Base-by-base conservation (phyloP, 2,329 filamentous ascomycete species). In the Paecilomyces dactylethromorphus region DNA sequence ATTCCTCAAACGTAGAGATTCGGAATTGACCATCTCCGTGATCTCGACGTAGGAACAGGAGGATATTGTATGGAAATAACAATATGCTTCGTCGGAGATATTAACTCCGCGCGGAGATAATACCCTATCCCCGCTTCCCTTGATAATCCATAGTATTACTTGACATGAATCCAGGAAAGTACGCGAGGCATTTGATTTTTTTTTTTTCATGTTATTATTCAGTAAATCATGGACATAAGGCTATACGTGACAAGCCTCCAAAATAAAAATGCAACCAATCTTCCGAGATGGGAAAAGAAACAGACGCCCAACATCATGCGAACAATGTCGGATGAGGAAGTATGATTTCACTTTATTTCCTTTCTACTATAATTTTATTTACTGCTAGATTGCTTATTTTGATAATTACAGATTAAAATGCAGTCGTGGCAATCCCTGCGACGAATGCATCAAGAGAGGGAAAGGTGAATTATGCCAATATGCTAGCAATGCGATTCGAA, bases 301-400 rank as follows among this genome's bases (percentile, higher is more conserved):
- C 51, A 51, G 59, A 3, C 57, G 59, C 4, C 59, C 59, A 32
- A 60, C 59, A 15, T 60, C 59, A 4, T 60, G 59, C 54, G 59
- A 60, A 11, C 59, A 60, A 50, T 60, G 59, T 35, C 57, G 59
- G 24, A 54, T 56, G 45, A 54, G 59, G 31, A 60, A 60, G 59
- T 60, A 31, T 12, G 45, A 15, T 32, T 26, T 4, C 11, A 51
- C n/a, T n/a, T n/a, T n/a, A n/a, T n/a, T n/a, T n/a, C n/a, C n/a
- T n/a, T n/a, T 31, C 11, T 13, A 26, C 2, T 49, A 10, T n/a
- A 15, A 39, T 51, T 33, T 21, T 13, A 21, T 5, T 4, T 39
- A 4, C 35, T 39, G 12, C n/a, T n/a, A 6, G 11, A n/a, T 39
- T 2, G 10, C 3, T 1, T 18, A 4, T 54, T 31, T 26, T 33